Percentiles rank a stretch among this genome's conserved stretches.
These are phyloP conservation scores for Escovopsis sp. DNA, from an alignment of 2,329 filamentous ascomycete species.

Conservation along the genomic window DNA sequence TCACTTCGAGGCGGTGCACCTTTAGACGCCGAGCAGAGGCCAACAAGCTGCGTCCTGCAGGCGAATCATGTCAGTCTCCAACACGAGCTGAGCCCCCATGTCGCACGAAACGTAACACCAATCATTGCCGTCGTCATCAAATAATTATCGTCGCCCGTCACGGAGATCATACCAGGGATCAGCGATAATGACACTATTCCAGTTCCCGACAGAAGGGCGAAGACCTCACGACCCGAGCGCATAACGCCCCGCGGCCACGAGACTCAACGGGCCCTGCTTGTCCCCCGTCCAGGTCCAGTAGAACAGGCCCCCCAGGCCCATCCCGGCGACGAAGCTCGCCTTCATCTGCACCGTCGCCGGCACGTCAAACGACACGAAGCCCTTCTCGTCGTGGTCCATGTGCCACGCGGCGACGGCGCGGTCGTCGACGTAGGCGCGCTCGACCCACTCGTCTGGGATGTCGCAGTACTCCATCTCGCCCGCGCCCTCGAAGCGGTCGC, in stretches of 20 bases:
- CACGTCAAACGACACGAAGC: conserved; percentile 52
- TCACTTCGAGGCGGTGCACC: too few species aligned
- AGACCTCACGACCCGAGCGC: conserved; percentile 20
- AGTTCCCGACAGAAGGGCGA: too few species aligned
- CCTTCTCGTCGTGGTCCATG: conserved; percentile 25
- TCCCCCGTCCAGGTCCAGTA: conserved; percentile 56
- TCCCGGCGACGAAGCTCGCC: conserved; percentile 40
- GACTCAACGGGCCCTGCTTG: conserved; percentile 34
- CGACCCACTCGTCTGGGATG: conserved; percentile 37
- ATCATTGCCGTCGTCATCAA: too few species aligned
- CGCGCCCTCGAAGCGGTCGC: conserved; percentile 32
- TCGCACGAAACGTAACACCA: too few species aligned
- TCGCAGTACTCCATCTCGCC: conserved; percentile 49
- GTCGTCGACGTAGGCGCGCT: conserved; percentile 30
- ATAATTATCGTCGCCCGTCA: too few species aligned
- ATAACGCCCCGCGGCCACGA: conserved; percentile 45
- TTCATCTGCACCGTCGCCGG: conserved; percentile 46
- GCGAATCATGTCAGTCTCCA: too few species aligned
- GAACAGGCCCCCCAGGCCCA: conserved; percentile 46
- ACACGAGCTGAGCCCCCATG: too few species aligned
- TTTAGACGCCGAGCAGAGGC: too few species aligned
- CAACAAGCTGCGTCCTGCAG: too few species aligned
- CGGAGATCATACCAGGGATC: too few species aligned
- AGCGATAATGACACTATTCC: too few species aligned
- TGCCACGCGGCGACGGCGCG: conserved; percentile 42